Evolutionary conservation across 805 yeast species (phyloP).

Genomic region (Yamadazyma paraphyllophila): DNA sequence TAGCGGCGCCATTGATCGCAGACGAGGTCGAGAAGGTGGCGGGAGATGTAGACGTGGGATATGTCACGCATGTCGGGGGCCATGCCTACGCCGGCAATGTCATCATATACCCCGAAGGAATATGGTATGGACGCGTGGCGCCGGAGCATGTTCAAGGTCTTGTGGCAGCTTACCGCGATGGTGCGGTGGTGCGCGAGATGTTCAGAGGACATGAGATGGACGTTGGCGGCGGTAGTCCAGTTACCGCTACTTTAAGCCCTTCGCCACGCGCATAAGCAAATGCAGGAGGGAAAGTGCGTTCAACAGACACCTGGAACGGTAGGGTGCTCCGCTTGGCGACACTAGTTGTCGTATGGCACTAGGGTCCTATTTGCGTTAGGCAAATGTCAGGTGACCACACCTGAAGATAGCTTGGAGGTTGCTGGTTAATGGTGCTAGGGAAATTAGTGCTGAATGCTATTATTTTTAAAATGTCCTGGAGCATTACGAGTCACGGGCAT

Average conservation of each 20-base stretch:
- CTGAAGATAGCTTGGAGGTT: no score
- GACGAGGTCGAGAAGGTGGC: constrained; percentile 50
- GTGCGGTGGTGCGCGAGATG: constrained; percentile 53
- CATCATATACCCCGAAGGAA: constrained; percentile 47
- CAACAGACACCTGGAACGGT: no score
- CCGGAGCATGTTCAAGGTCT: constrained; percentile 69
- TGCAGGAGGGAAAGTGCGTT: background rate
- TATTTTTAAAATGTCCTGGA: no score
- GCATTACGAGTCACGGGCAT: no score
- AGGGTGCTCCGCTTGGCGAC: no score
- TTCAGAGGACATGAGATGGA: constrained; percentile 44
- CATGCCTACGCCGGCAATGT: constrained; percentile 86
- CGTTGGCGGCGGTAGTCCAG: constrained; percentile 5
- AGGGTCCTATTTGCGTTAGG: no score
- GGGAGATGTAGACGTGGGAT: constrained; percentile 40
- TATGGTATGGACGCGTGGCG: constrained; percentile 78
- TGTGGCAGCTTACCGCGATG: constrained; percentile 51
- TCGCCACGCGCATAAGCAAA: background rate
- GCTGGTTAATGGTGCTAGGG: no score
- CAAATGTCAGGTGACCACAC: no score
- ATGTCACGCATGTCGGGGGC: constrained; percentile 79
- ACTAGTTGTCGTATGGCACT: no score
- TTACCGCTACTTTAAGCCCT: background rate
- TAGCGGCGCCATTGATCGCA: constrained; percentile 55
- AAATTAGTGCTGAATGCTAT: no score